Percentiles rank a stretch among this genome's conserved stretches.
These are phyloP conservation scores for Magnaporthales sp. DNA, from an alignment of 2,329 filamentous ascomycete genomes.

Conservation along the genomic window DNA sequence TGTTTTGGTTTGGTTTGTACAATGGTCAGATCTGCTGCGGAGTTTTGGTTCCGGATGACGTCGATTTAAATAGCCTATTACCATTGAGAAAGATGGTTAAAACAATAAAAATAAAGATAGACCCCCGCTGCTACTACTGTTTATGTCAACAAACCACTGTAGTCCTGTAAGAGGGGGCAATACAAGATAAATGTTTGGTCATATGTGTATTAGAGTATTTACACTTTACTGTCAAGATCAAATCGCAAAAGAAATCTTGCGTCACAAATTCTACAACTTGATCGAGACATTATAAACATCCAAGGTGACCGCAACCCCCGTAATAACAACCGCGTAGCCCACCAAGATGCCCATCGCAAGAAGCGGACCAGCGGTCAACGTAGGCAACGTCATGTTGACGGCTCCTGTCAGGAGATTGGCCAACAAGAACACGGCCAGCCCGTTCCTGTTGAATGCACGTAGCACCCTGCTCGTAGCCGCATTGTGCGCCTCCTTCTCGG, in stretches of 20 bases:
- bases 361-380: conserved; percentile 58
- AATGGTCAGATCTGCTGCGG: neutral
- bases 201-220: neutral
- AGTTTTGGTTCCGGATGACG: neutral
- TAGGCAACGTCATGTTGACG: conserved; percentile 81
- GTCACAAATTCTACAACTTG: conserved; percentile 42
- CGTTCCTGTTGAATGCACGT: conserved; percentile 79
- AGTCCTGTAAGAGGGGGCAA: neutral
- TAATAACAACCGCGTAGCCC: conserved; percentile 60
- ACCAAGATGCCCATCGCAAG: conserved; percentile 67
- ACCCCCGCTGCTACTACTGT: neutral
- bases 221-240: neutral
- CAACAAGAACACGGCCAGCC: conserved; percentile 72
- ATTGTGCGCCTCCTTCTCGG: conserved; percentile 55
- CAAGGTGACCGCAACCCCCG: conserved; percentile 57
- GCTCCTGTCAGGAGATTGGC: conserved; percentile 85
- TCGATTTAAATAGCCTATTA: neutral
- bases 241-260: neutral
- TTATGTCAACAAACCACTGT: no score
- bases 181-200: neutral
- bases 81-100: neutral
- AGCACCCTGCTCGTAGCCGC: conserved; percentile 75
- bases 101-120: neutral
- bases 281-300: conserved; percentile 61
- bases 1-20: neutral